Evolutionary conservation across 345 rosid species (phyloP).

Genomic region (Camelina hispida): DNA sequence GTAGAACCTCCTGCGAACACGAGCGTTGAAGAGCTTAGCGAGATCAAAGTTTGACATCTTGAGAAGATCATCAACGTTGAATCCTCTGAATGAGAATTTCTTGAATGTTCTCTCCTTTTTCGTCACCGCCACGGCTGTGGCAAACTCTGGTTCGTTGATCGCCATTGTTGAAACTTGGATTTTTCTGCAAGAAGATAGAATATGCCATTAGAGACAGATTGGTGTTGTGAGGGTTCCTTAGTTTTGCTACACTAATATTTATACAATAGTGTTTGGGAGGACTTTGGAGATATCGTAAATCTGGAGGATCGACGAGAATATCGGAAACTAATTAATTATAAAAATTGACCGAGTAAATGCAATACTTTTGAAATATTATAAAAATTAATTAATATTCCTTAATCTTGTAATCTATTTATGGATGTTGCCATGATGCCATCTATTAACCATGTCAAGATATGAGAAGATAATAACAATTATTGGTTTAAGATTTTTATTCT

Average conservation of each 20-base stretch:
- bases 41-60: slow-evolving; percentile 75
- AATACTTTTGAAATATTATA: slow-evolving; percentile 8
- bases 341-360: slow-evolving; percentile 29
- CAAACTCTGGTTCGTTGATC: slow-evolving; percentile 56
- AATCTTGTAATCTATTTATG: background rate
- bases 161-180: slow-evolving; percentile 41
- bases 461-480: background rate
- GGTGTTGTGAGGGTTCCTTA: background rate
- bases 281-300: background rate
- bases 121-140: slow-evolving; percentile 46
- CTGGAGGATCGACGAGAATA: slow-evolving; percentile 3
- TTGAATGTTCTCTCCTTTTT: slow-evolving; percentile 80
- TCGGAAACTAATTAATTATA: slow-evolving; percentile 12
- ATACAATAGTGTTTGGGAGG: background rate
- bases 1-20: slow-evolving; percentile 76
- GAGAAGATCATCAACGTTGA: slow-evolving; percentile 70
- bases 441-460: background rate
- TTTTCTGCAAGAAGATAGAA: slow-evolving; percentile 22
- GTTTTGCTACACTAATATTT: slow-evolving; percentile 10
- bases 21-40: slow-evolving; percentile 64
- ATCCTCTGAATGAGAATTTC: slow-evolving; percentile 83
- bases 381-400: background rate
- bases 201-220: slow-evolving; percentile 34
- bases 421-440: too few species aligned
- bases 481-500: background rate